Evolutionary conservation across 805 yeast genomes (phyloP).

Genomic region (Candida silvicultrix): DNA sequence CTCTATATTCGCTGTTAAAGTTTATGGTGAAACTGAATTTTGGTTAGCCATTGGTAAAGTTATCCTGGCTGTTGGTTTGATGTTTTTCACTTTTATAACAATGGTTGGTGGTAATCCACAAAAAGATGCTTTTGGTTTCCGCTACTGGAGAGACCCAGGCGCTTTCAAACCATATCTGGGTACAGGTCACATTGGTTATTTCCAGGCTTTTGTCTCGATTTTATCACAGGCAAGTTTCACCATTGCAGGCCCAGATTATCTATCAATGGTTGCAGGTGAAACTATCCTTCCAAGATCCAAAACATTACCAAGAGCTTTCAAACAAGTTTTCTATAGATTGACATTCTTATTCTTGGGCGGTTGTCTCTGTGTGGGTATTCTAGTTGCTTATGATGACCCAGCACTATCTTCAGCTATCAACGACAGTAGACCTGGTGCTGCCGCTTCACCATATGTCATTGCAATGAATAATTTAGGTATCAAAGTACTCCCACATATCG

Average conservation of each 20-base stretch:
- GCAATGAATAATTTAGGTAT: slow-evolving; percentile 72
- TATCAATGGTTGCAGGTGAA: slow-evolving; percentile 83
- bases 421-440: slow-evolving; percentile 66
- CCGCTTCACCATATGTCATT: slow-evolving; percentile 75
- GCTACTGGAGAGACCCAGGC: slow-evolving; percentile 48
- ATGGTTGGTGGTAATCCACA: slow-evolving; percentile 87
- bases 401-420: slow-evolving; percentile 49
- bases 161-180: slow-evolving; percentile 52
- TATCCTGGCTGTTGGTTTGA: slow-evolving; percentile 65
- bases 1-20: slow-evolving; percentile 65
- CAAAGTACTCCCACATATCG: slow-evolving; percentile 63
- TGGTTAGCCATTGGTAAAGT: slow-evolving; percentile 73
- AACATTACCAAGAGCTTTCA: slow-evolving; percentile 72
- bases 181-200: slow-evolving; percentile 54
- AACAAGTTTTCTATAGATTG: slow-evolving; percentile 64
- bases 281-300: slow-evolving; percentile 58
- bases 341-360: slow-evolving; percentile 67
- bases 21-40: slow-evolving; percentile 80
- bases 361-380: slow-evolving; percentile 70
- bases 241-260: slow-evolving; percentile 82
- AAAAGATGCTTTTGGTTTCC: slow-evolving; percentile 54
- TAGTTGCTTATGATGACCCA: slow-evolving; percentile 67
- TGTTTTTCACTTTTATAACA: slow-evolving; percentile 68
- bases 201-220: slow-evolving; percentile 68
- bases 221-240: slow-evolving; percentile 70